Evolutionary conservation across 2,329 filamentous ascomycete genomes (phyloP).

Genomic region (Pestalotiopsis sp.): DNA sequence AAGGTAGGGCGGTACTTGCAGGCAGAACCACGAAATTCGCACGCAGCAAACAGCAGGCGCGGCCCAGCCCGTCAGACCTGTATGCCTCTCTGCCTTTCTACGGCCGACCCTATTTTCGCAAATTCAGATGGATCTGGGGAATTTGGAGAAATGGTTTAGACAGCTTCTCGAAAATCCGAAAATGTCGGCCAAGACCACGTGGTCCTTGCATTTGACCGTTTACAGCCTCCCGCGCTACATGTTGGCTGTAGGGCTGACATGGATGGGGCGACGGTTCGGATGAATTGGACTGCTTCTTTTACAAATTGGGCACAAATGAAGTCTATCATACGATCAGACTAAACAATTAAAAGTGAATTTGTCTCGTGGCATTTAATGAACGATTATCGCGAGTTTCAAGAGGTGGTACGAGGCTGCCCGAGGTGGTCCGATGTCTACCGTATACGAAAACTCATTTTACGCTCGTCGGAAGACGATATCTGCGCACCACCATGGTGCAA

Average conservation of each 20-base stretch:
- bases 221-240: background rate
- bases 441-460: too few species aligned
- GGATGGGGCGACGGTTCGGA: background rate
- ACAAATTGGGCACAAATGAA: background rate
- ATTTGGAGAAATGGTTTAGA: background rate
- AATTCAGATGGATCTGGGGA: background rate
- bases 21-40: background rate
- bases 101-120: background rate
- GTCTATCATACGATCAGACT: too few species aligned
- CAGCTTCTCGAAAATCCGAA: too few species aligned
- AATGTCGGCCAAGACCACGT: background rate
- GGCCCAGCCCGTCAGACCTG: background rate
- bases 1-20: conserved; percentile 10
- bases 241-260: background rate
- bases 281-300: background rate
- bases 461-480: too few species aligned
- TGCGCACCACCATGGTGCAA: too few species aligned
- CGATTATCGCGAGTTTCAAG: too few species aligned
- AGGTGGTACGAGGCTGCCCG: too few species aligned
- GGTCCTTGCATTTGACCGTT: background rate
- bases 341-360: too few species aligned
- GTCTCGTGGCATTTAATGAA: too few species aligned
- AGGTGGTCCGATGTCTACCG: too few species aligned
- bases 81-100: background rate
- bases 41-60: background rate